Base-by-base conservation (phyloP, 1,139 yeast species). In the Yamadazyma atmosphaerica region DNA sequence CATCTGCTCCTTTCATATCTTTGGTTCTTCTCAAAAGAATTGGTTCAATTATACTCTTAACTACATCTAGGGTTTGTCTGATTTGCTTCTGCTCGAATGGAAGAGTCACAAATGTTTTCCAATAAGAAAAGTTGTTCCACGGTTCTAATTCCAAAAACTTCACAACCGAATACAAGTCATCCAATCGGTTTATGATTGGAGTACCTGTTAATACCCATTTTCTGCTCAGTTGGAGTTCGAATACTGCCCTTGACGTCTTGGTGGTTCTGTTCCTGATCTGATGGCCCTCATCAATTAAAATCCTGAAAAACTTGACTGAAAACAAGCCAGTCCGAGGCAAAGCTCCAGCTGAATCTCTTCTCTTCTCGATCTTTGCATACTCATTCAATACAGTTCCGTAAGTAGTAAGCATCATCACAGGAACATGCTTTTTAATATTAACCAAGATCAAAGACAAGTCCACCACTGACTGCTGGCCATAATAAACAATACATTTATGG, bases 191-290 rank as follows among this genome's bases (percentile, higher is more conserved):
- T 35, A 90, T 86, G 34, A 92, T 87, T 0, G 98, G 98, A 0
- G 98, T 92, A 11, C 98, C 98, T 0, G 98, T 89, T 33, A 92
- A 65, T 2, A 85, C 74, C 98, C 98, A 92, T 46, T 79, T 80
- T 36, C 95, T 70, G 31, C 72, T 71, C 53, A 87, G 81, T 11
- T 65, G 56, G 16, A 92, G 56, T 28, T 78, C 84, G 58, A 78
- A 81, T 9, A 90, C 75, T 0, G 98, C 86, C 51, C 82, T 83
- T 0, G 97, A 82, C 0, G 96, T 85, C 45, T 83, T 83, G 1
- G 96, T 84, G 34, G 75, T 68, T 50, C 94, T 71, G 56, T 90
- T 90, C 53, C 96, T 73, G 43, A 92, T 92, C 25, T 78, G 85
- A 55, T 92, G 98, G 4, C 95, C 98, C 60, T 92, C 98, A 61